Evolutionary conservation across 306 rosid genomes (phyloP).

Genomic region (Sindora glabra): DNA sequence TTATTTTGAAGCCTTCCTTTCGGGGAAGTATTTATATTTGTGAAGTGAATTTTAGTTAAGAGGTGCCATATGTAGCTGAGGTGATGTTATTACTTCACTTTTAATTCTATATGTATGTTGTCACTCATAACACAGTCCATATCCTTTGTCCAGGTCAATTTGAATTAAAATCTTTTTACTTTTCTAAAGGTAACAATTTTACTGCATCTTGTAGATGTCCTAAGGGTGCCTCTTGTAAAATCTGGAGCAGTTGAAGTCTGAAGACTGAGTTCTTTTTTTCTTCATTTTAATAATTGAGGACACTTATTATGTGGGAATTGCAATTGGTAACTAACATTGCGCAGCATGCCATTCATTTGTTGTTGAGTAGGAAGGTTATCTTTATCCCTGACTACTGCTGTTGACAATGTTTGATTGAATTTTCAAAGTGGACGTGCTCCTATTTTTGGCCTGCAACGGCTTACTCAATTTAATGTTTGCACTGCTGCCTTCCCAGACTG

Average conservation of each 20-base stretch:
- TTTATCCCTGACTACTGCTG: background rate
- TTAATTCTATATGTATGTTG: background rate
- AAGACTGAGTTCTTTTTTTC: background rate
- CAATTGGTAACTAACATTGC: background rate
- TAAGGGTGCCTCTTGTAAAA: background rate
- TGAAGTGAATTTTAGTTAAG: slow-evolving; percentile 4
- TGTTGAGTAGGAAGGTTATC: background rate
- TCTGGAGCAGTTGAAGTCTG: background rate
- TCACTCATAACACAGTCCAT: no score
- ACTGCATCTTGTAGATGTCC: background rate
- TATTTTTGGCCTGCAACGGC: slow-evolving; percentile 4
- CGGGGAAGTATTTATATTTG: slow-evolving; percentile 7
- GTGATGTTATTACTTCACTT: no score
- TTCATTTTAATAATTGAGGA: slow-evolving; percentile 1
- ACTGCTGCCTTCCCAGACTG: slow-evolving; percentile 33
- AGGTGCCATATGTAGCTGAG: background rate
- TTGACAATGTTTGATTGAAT: background rate
- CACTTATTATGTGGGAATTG: slow-evolving; percentile 1
- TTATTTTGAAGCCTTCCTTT: slow-evolving; percentile 10
- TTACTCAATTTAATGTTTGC: slow-evolving; percentile 14
- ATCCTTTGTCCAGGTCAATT: background rate
- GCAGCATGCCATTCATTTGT: slow-evolving; percentile 3
- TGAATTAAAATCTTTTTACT: background rate
- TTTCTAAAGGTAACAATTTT: background rate
- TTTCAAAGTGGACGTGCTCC: slow-evolving; percentile 9